A percentile compares a stretch with the other conserved stretches of the same genome.
These are phyloP conservation scores for Cinnamomum chago DNA, from an alignment of 164 flowering plant genomes.

Conservation along the genomic window DNA sequence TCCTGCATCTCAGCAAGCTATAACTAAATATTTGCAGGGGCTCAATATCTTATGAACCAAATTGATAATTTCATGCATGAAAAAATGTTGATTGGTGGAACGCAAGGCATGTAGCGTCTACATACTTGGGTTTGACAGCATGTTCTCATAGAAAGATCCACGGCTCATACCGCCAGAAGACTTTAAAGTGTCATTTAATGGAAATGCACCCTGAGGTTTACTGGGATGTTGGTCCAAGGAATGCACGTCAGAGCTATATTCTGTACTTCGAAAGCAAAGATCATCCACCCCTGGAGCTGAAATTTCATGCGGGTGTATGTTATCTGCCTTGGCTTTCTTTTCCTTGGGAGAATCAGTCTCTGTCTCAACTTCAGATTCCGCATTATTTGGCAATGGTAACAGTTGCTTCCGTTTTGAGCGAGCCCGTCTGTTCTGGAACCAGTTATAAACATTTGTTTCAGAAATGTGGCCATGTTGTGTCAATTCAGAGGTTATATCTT, in stretches of 20 bases:
- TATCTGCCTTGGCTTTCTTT: conserved; percentile 59
- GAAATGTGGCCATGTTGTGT: conserved; percentile 84
- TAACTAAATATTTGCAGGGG: too few relatives aligned
- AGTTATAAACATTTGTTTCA: conserved; percentile 87
- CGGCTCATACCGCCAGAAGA: conserved; percentile 35
- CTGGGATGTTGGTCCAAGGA: conserved; percentile 34
- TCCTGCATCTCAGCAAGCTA: too few relatives aligned
- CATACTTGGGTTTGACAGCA: conserved; percentile 23
- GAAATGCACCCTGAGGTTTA: conserved; percentile 34
- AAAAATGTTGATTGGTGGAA: background rate
- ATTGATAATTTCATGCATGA: background rate
- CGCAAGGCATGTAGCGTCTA: background rate
- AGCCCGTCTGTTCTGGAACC: conserved; percentile 95
- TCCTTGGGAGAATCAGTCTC: conserved; percentile 71
- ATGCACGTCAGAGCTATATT: conserved; percentile 49
- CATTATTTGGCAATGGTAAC: conserved; percentile 20
- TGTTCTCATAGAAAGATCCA: conserved; percentile 45
- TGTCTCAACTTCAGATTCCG: conserved; percentile 64
- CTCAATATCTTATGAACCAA: background rate
- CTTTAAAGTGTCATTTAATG: conserved; percentile 35
- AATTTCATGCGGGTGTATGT: conserved; percentile 28
- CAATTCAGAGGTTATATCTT: conserved; percentile 60
- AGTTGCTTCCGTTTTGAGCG: conserved; percentile 76
- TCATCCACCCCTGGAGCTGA: conserved; percentile 39
- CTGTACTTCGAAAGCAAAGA: conserved; percentile 56